phyloP scores from a whole-genome alignment of 257 asterid genomes.

The Salvia rosmarinus region DNA sequence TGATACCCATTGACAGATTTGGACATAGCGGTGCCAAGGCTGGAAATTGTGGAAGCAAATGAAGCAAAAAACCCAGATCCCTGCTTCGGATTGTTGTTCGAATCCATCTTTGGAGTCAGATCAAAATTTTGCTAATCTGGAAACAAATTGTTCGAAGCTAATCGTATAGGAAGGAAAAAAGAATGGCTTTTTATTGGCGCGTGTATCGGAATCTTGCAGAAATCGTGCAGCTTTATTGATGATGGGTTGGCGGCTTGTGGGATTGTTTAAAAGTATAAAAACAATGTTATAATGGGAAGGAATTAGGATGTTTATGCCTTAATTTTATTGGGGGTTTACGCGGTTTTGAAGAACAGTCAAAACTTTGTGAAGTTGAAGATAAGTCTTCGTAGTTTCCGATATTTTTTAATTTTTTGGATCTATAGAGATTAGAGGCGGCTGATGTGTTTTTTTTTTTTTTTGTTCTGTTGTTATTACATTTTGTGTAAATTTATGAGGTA shows the following conservation, averaged over 20 bases:
- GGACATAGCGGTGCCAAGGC: constrained; percentile 57
- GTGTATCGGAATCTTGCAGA: neutral
- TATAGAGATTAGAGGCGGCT: neutral
- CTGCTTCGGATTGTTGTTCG: constrained; percentile 34
- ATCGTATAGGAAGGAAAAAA: neutral
- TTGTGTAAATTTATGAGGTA: too few relatives aligned
- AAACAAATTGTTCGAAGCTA: neutral
- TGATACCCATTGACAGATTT: constrained; percentile 84
- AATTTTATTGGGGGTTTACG: neutral
- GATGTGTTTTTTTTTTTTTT: too few relatives aligned
- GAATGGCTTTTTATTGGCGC: neutral
- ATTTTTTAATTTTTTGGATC: neutral
- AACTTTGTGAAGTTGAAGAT: neutral
- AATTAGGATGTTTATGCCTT: neutral
- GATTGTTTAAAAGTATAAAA: constrained; percentile 24
- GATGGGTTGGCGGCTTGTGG: constrained; percentile 21
- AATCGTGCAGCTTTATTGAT: constrained; percentile 5
- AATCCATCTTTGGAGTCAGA: constrained; percentile 31
- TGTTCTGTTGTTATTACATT: too few relatives aligned
- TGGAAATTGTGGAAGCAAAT: constrained; percentile 53
- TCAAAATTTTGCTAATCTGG: neutral
- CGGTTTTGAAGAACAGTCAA: constrained; percentile 29
- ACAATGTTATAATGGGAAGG: neutral
- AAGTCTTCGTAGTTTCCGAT: constrained; percentile 21
- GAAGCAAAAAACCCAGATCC: constrained; percentile 59